phyloP scores from a whole-genome alignment of 129 eudicot genomes.

The Saussurea involucrata region DNA sequence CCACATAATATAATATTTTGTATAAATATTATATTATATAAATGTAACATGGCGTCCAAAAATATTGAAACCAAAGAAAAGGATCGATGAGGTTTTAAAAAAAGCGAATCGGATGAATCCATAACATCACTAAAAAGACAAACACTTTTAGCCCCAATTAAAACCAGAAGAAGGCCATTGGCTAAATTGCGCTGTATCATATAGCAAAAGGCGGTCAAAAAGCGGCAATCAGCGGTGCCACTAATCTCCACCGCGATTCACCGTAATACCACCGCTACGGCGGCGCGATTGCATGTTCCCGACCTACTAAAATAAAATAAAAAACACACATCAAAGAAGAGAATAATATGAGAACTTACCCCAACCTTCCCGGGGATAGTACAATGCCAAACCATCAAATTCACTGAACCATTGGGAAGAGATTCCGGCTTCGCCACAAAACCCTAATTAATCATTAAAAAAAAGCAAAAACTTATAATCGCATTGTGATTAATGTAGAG shows the following conservation, averaged over 20 bases:
- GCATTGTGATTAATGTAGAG: not conserved
- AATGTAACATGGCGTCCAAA: too few species aligned
- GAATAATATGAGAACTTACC: slow-evolving; percentile 19
- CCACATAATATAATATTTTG: too few species aligned
- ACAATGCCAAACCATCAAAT: slow-evolving; percentile 61
- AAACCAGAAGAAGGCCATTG: not conserved
- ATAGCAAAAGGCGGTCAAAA: not conserved
- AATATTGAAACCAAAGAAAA: too few species aligned
- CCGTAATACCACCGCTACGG: not conserved
- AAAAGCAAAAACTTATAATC: not conserved
- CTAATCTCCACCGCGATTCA: not conserved
- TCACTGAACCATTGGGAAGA: slow-evolving; percentile 45
- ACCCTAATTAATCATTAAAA: not conserved
- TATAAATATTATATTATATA: too few species aligned
- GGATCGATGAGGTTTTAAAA: too few species aligned
- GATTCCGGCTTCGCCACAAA: slow-evolving; percentile 31
- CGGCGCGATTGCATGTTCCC: not conserved
- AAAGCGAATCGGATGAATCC: too few species aligned
- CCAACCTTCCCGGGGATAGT: slow-evolving; percentile 52
- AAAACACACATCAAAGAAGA: not conserved
- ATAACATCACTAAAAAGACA: not conserved
- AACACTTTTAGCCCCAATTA: not conserved
- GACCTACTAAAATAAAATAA: not conserved
- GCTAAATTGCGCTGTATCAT: too few species aligned
- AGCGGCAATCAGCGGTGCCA: not conserved